Evolutionary conservation across 208 protist species (phyloP), one percentile per base, ranked within the genome.

Genomic region (Acanthamoeba divionensis): DNA sequence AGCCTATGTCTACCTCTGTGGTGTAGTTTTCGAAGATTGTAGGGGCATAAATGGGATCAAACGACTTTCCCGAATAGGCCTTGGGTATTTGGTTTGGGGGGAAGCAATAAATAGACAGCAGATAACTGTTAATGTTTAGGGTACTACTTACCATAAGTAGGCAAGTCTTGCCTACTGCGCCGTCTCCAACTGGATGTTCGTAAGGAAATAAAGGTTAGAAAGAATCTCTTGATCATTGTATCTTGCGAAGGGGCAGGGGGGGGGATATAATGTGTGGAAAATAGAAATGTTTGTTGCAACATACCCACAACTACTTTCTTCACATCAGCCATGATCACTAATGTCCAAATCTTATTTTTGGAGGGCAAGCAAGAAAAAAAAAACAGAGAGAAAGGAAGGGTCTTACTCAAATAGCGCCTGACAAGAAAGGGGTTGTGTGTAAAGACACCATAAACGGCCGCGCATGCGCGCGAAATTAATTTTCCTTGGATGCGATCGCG

Each of bases 1-100:
- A 47, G 13, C 50, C 73, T n/a, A 63, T 63, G 47, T 54, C 73
- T 4, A 83, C 73, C 48, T 83, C 48, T 8, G 73, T 83, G 1
- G 45, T 83, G 45, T 83, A 83, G 33, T 83, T 83, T 15, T 83
- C 73, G 73, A 83, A 83, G 6, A 83, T 83, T 2, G 73, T 83
- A 2, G 73, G 73, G 45, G 50, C 50, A 21, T 83, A 83, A 24
- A 63, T 38, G 8, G 41, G 48, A 33, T 83, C 50, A n/a, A 83
- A 62, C 1, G 41, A 33, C 73, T 83, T 83, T 5, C 73, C 73
- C 18, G 33, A 47, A 52, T 83, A 83, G 29, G 73, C 73, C 52
- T 57, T n/a, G n/a, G n/a, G n/a, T n/a, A n/a, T n/a, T n/a, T n/a
- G n/a, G n/a, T n/a, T n/a, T n/a, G n/a, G n/a, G n/a, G n/a, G n/a